Conservation (phyloP, 257 asterid species). For the Nicotiana otophora region DNA sequence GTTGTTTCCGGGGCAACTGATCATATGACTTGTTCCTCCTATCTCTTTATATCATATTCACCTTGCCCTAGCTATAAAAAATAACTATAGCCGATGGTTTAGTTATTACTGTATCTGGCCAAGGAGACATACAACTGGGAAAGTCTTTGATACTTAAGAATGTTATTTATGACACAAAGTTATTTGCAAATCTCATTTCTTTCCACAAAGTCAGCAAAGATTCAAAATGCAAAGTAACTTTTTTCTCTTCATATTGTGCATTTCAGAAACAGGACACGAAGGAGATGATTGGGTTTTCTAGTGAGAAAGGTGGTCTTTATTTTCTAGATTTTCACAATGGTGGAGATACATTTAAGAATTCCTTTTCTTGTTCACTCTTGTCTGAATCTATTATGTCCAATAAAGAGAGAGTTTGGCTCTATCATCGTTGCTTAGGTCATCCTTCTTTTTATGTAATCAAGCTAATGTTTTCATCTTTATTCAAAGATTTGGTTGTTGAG, state of each 20-base stretch:
- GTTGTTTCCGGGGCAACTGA: too few relatives aligned
- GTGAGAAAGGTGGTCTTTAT: neutral
- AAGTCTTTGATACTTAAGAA: too few relatives aligned
- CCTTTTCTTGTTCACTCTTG: too few relatives aligned
- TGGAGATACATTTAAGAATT: too few relatives aligned
- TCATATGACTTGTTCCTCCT: too few relatives aligned
- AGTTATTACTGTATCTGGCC: neutral
- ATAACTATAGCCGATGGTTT: neutral
- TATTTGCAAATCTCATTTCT: neutral
- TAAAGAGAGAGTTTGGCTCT: neutral
- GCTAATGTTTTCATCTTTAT: neutral
- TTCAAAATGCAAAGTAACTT: neutral
- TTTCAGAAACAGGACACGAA: neutral
- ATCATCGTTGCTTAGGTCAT: neutral
- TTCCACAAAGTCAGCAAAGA: neutral
- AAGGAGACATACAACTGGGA: neutral
- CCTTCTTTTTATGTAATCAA: neutral
- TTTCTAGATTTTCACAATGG: neutral
- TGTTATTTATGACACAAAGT: neutral
- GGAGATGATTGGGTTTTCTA: conserved; percentile 9
- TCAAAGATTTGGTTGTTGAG: neutral
- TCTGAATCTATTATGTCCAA: neutral
- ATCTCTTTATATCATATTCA: too few relatives aligned
- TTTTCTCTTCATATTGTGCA: neutral
- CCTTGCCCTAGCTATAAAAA: too few relatives aligned